A percentile compares a stretch with the other conserved stretches of the same genome.
These are phyloP conservation scores for Enteropsectra breve DNA, from an alignment of 371 early-diverging fungal genomes.

Conservation along the genomic window DNA sequence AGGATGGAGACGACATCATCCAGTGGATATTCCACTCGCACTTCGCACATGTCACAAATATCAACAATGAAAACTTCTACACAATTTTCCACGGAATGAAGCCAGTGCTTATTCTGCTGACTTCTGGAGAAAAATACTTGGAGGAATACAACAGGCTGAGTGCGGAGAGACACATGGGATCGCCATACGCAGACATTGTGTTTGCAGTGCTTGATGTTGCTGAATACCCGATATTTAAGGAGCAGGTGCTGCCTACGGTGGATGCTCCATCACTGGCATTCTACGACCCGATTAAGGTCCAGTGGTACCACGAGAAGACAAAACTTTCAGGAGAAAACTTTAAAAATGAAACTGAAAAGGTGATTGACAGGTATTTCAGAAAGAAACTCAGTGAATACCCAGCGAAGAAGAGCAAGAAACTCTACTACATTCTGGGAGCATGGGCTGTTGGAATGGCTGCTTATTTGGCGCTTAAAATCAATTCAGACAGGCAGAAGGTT, in stretches of 20 bases:
- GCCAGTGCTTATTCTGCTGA: constrained; percentile 57
- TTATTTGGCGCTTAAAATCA: not conserved
- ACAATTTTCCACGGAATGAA: constrained; percentile 61
- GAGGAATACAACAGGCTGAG: constrained; percentile 53
- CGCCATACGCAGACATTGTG: constrained; percentile 54
- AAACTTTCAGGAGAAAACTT: constrained; percentile 42
- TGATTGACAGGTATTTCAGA: constrained; percentile 18
- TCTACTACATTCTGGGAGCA: constrained; percentile 16
- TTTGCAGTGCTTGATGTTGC: constrained; percentile 56
- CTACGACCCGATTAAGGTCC: constrained; percentile 56
- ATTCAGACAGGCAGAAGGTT: not conserved
- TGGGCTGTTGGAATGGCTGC: constrained; percentile 10
- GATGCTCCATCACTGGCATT: constrained; percentile 51
- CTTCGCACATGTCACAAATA: constrained; percentile 59
- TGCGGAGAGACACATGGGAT: constrained; percentile 52
- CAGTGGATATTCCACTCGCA: constrained; percentile 62
- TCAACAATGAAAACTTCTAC: constrained; percentile 60
- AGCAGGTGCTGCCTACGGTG: constrained; percentile 48
- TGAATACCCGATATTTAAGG: constrained; percentile 57
- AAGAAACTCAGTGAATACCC: constrained; percentile 39
- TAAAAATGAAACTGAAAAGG: constrained; percentile 16
- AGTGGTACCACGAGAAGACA: constrained; percentile 47
- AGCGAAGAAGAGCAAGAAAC: not conserved
- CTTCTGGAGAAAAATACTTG: constrained; percentile 48
- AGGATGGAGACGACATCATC: constrained; percentile 48